Conservation (phyloP, 225 moss, liverwort and hornwort genomes). For the Rhytidiadelphus loreus region DNA sequence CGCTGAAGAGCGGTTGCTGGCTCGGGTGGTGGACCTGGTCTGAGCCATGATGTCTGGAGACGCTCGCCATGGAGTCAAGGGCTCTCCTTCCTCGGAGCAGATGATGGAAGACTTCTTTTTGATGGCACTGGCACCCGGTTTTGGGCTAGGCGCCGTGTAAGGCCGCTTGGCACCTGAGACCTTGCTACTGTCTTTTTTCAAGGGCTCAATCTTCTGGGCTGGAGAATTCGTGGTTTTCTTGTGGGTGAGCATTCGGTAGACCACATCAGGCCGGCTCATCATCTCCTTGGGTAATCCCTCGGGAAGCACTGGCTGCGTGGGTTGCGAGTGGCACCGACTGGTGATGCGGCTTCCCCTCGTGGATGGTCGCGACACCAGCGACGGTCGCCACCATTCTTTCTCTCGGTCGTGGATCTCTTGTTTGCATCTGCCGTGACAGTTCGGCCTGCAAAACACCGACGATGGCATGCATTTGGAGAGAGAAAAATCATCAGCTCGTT, state of each 20-base stretch:
- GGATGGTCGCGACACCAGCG: constrained; percentile 37
- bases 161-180: constrained; percentile 25
- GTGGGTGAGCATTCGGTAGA: constrained; percentile 29
- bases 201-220: not conserved
- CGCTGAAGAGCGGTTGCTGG: constrained; percentile 22
- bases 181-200: not conserved
- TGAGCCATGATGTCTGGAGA: not conserved
- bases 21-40: constrained; percentile 15
- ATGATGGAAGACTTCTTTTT: constrained; percentile 17
- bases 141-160: constrained; percentile 21
- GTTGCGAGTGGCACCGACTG: constrained; percentile 20
- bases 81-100: constrained; percentile 22
- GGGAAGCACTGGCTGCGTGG: constrained; percentile 2
- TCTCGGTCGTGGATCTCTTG: constrained; percentile 44
- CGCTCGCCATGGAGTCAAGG: constrained; percentile 29
- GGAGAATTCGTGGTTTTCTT: constrained; percentile 4
- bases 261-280: constrained; percentile 36
- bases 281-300: constrained; percentile 35
- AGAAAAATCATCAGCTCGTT: not conserved
- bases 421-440: constrained; percentile 54
- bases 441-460: constrained; percentile 28
- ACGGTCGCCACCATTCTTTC: constrained; percentile 63
- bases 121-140: not conserved
- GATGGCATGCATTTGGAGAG: not conserved
- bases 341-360: constrained; percentile 4